Conservation (phyloP, 306 rosid species). For the Cicer chorassanicum region DNA sequence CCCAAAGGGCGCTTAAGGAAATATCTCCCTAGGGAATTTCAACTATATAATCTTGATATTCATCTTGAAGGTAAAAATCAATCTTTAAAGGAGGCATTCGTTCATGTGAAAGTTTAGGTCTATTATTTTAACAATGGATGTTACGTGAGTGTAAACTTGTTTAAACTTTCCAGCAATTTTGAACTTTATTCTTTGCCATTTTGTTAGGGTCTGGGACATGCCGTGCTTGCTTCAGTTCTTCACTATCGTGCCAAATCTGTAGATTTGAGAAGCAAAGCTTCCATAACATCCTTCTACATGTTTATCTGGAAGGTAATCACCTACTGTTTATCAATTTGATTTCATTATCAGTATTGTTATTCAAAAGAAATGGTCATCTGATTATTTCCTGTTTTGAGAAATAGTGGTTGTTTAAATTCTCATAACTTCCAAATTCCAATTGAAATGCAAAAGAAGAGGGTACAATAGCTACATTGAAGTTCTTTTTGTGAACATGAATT, state of each 20-base stretch:
- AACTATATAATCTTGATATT: constrained; percentile 25
- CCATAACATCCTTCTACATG: constrained; percentile 92
- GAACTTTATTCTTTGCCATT: constrained; percentile 42
- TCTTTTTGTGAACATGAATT: constrained; percentile 21
- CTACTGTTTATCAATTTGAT: constrained; percentile 28
- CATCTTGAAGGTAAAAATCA: constrained; percentile 22
- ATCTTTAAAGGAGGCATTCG: constrained; percentile 28
- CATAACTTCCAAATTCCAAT: constrained; percentile 19
- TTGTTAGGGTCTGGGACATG: constrained; percentile 76
- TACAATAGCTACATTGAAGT: neutral
- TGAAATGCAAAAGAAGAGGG: constrained; percentile 14
- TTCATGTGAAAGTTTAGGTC: constrained; percentile 44
- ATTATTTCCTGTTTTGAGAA: neutral
- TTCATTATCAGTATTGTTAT: neutral
- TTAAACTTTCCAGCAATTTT: constrained; percentile 22
- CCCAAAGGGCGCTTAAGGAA: constrained; percentile 1
- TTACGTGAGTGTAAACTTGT: constrained; percentile 14
- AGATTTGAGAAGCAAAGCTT: constrained; percentile 81
- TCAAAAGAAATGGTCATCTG: neutral
- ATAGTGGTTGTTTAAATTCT: constrained; percentile 30
- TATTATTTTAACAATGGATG: neutral
- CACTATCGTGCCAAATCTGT: constrained; percentile 83
- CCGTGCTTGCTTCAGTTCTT: constrained; percentile 66
- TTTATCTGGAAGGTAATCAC: constrained; percentile 91
- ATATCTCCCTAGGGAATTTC: constrained; percentile 1